A percentile compares a stretch with the other conserved stretches of the same genome.
These are phyloP conservation scores for Scedosporium aurantiacum DNA, from an alignment of 2,329 filamentous ascomycete species.

Conservation along the genomic window DNA sequence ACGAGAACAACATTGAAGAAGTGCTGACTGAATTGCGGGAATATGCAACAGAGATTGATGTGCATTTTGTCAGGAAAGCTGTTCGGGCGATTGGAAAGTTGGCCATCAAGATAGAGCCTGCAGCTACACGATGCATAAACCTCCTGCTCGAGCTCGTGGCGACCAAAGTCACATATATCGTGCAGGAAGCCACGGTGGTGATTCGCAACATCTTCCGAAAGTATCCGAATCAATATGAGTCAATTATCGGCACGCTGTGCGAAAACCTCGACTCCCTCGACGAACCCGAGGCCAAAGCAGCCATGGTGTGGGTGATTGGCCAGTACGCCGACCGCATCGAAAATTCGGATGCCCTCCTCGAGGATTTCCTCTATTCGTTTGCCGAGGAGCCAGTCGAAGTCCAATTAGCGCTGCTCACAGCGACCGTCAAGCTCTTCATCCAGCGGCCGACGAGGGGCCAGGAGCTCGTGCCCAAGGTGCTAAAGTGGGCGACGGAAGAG, in stretches of 20 bases:
- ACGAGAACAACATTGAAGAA: slow-evolving; percentile 87
- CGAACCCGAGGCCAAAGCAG: slow-evolving; percentile 94
- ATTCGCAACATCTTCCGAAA: slow-evolving; percentile 99
- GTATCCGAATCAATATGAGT: slow-evolving; percentile 97
- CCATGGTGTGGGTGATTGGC: slow-evolving; percentile 99
- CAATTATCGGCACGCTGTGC: slow-evolving; percentile 89
- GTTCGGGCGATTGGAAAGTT: slow-evolving; percentile 95
- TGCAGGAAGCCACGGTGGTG: slow-evolving; percentile 96
- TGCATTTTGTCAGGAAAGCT: slow-evolving; percentile 96
- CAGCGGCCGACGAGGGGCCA: slow-evolving; percentile 92
- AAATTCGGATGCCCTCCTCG: slow-evolving; percentile 84
- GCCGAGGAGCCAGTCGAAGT: slow-evolving; percentile 92
- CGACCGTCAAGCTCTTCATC: slow-evolving; percentile 96
- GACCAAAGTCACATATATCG: slow-evolving; percentile 98
- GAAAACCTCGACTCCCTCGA: slow-evolving; percentile 94
- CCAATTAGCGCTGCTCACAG: slow-evolving; percentile 85
- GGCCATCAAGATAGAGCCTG: slow-evolving; percentile 96
- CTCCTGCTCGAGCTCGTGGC: slow-evolving; percentile 85
- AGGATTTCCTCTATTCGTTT: slow-evolving; percentile 92
- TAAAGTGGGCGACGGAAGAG: slow-evolving; percentile 98
- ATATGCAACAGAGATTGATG: slow-evolving; percentile 96
- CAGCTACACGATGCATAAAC: slow-evolving; percentile 82
- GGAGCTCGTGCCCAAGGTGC: slow-evolving; percentile 80
- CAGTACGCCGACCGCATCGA: slow-evolving; percentile 97
- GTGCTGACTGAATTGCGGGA: slow-evolving; percentile 89